Evolutionary conservation across 805 yeast species (phyloP), one percentile per base, ranked within the genome.

Genomic region (Wickerhamiella kurtzmanii): DNA sequence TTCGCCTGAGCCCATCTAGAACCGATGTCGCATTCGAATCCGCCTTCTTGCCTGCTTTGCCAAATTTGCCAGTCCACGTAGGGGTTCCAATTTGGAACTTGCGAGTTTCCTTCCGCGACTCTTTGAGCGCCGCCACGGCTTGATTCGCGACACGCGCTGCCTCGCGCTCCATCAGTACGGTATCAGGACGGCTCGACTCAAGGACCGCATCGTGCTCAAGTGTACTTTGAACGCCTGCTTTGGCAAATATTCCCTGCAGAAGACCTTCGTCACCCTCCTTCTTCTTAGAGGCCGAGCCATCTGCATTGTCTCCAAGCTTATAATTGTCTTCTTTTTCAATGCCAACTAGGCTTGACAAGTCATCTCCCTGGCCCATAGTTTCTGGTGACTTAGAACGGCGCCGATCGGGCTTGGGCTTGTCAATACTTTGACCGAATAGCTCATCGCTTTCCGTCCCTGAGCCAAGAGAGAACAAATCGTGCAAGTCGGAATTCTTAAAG

Each of bases 51-150:
- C 95, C 96, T 0, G 95, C 95, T 17, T 66, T 62, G 0, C 98
- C 98, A 68, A 80, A 85, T 54, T 75, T 76, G 0, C 98, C 98
- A 0, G 98, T 89, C 94, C 96, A 92, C 0, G 98, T 89, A 0
- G 96, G 97, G 0, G 82, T 79, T 3, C 95, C 95, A 25, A 88
- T 69, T 21, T 61, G 61, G 2, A 73, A 63, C 37, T 56, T 57
- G 28, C 71, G 60, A 0, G 87, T 70, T 19, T 65, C 60, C 42
- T 65, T 69, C 37, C 87, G 64, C 0, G 95, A 84, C 49, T 74
- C 73, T 67, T 51, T 64, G 62, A 40, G 79, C 75, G 58, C 74
- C 43, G 69, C 68, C 3, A 73, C 74, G 0, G 94, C 92, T 47
- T 77, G 80, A 36, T 66, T 64, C 1, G 83, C 80, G 6, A 80